Base-by-base conservation (phyloP, 108 stramenopile species). In the Schizochytrium sp. region DNA sequence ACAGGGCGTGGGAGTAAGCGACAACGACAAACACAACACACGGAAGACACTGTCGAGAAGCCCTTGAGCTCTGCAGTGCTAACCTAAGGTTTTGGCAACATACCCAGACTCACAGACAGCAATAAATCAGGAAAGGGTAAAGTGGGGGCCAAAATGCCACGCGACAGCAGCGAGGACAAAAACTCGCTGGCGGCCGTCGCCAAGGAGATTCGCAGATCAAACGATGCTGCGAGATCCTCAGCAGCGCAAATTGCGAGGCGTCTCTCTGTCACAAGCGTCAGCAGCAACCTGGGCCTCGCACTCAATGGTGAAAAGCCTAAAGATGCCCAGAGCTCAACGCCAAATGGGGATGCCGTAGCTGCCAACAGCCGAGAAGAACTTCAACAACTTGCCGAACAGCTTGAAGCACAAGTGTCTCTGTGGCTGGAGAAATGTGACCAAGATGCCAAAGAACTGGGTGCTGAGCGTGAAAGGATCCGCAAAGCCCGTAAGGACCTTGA, bases 401-500 rank as follows among this genome's bases (percentile, higher is more conserved):
- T 69, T 44, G 64, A 69, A 44, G 64, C 12, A 38, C 64, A 69
- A 44, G 64, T 69, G 42, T 12, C 64, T 38, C 10, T 8, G 42
- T 69, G 64, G 64, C 64, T 69, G 12, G 15, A 69, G 15, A 69
- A 38, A 69, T 69, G 64, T 44, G 64, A 69, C 64, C 40, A 69
- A 44, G 64, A 69, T 44, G 64, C 64, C 19, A 12, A 15, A 38
- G 64, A 38, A 7, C 64, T 69, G 19, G 15, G 64, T 44, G 64
- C 40, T 38, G 64, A 69, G 64, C 64, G 64, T 7, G 12, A 8
- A 7, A 38, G 64, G 19, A 12, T 69, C 19, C 64, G 64, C 12
- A 69, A 69, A 44, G 64, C 12, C 12, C 64, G 64, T 44, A 69
- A 69, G 64, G 64, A 69, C 64, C 64, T 69, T 44, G 64, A 69